Evolutionary conservation across 2,329 filamentous ascomycete genomes (phyloP), one percentile per base, ranked within the genome.

Genomic region (Penicillium expansum): DNA sequence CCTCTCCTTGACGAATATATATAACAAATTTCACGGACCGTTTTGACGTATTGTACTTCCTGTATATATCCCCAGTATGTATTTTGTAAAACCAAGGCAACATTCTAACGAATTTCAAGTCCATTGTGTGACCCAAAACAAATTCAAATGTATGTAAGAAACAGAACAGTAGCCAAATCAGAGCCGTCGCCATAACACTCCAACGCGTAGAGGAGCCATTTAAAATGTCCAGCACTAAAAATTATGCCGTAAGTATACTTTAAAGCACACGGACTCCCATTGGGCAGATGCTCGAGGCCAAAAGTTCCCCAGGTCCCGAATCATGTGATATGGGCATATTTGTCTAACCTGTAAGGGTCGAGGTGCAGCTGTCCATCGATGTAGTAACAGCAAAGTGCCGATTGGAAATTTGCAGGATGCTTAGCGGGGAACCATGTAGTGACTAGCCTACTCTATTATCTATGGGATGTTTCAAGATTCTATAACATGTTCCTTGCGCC

Each of bases 321-420:
- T 56, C 41, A 56, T 35, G 35, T 56, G 54, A 54, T 9, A 33
- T 22, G 5, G 0, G 27, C 24, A 35, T 41, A 39, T 59, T 49
- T 52, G 56, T 55, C 58, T 58, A 51, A 65, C 62, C 59, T 59
- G 62, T 59, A 63, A 65, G 62, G 62, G 57, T 55, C 55, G 27
- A 52, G 24, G 24, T 51, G 38, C 43, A 53, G 44, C 22, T 20
- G 11, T 8, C 47, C 48, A 32, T 44, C 32, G 24, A 30, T 30
- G 22, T 24, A 35, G 18, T 14, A 44, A 38, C 38, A 22, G 53
- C 16, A 44, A 43, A 42, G 29, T 29, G 32, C 42, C 35, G 33
- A 45, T 52, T 44, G 54, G 48, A 33, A 39, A 33, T 18, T 24
- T 30, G 18, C 2, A 32, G 29, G 39, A 44, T 8, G 18, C 11